phyloP scores from a whole-genome alignment of 371 early-diverging fungal species.

The Mucor velutinosus region DNA sequence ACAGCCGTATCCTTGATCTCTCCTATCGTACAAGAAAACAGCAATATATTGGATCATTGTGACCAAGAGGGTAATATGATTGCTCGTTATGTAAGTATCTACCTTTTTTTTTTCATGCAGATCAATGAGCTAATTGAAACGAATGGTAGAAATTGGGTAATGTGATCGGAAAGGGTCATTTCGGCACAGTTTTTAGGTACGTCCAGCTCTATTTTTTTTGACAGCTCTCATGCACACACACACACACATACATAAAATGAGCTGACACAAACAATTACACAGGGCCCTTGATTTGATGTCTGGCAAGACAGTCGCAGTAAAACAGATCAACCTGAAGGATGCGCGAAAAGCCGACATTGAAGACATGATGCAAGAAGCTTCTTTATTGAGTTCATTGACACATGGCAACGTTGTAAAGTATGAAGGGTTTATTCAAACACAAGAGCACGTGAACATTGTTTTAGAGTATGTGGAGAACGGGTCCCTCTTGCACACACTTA shows the following conservation, averaged over 20 bases:
- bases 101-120: not conserved
- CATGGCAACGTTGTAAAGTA: conserved; percentile 91
- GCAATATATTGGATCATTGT: conserved; percentile 24
- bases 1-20: not conserved
- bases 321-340: conserved; percentile 76
- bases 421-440: conserved; percentile 79
- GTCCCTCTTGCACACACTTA: conserved; percentile 85
- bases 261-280: not conserved
- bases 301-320: conserved; percentile 89
- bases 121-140: not conserved
- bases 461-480: conserved; percentile 96
- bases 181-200: conserved; percentile 75
- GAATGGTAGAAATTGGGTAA: conserved; percentile 74
- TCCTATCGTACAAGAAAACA: not conserved
- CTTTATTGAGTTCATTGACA: conserved; percentile 66
- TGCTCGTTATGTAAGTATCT: conserved; percentile 51
- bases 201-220: conserved; percentile 28
- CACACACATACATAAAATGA: no score
- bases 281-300: conserved; percentile 83
- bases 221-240: not conserved
- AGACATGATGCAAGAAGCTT: conserved; percentile 63
- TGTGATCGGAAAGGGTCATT: conserved; percentile 92
- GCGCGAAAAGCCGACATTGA: conserved; percentile 38
- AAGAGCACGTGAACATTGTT: conserved; percentile 78
- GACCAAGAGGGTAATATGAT: conserved; percentile 52